phyloP scores from a whole-genome alignment of 2,329 filamentous ascomycete species.

The Blastomyces gilchristii region DNA sequence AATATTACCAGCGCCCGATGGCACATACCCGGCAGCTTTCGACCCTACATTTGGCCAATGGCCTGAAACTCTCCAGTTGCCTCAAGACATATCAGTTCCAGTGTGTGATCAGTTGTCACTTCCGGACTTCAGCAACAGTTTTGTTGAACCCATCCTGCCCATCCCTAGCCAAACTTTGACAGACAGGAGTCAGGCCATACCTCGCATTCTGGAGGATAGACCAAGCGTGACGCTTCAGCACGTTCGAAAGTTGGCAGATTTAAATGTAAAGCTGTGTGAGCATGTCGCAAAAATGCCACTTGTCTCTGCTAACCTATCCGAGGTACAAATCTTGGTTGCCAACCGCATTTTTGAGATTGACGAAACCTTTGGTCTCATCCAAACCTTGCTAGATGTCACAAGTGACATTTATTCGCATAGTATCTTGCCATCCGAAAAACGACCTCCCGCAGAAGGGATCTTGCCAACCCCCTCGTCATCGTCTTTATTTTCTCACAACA shows the following conservation, averaged over 20 bases:
- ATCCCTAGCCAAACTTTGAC: background rate
- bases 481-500: background rate
- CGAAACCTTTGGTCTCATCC: background rate
- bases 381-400: background rate
- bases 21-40: background rate
- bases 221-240: background rate
- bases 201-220: background rate
- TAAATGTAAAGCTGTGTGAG: background rate
- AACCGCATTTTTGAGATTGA: background rate
- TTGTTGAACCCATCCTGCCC: background rate
- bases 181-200: background rate
- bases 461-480: background rate
- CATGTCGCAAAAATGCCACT: constrained; percentile 1
- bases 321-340: background rate
- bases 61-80: background rate
- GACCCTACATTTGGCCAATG: background rate
- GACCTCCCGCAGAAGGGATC: background rate
- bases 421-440: background rate
- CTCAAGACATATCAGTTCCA: background rate
- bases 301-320: background rate
- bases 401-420: background rate
- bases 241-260: background rate
- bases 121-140: background rate
- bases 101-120: background rate
- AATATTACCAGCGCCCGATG: background rate